Evolutionary conservation across 2,329 filamentous ascomycete species (phyloP).

Genomic region (Neobulgaria alba): DNA sequence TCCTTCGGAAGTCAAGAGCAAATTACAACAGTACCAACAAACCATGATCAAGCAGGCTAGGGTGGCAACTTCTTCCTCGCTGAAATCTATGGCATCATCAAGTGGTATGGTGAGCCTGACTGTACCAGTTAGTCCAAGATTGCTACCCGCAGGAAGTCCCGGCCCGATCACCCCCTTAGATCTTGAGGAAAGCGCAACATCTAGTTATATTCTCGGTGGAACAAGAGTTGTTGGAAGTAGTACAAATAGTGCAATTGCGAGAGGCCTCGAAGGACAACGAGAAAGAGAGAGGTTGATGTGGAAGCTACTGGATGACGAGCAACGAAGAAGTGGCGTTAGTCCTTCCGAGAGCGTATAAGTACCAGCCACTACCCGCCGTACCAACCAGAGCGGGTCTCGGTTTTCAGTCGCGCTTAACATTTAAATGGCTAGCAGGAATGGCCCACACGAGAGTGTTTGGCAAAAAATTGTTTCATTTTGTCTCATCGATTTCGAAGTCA

Average conservation of each 20-base stretch:
- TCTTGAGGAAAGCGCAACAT: constrained; percentile 32
- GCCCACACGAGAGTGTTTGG: too few relatives aligned
- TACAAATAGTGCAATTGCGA: not conserved
- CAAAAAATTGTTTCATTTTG: too few relatives aligned
- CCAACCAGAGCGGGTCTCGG: too few relatives aligned
- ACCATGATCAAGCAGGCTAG: constrained; percentile 53
- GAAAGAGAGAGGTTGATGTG: not conserved
- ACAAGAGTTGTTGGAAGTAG: not conserved
- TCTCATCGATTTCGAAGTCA: too few relatives aligned
- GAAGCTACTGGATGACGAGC: not conserved
- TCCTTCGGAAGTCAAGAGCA: constrained; percentile 42
- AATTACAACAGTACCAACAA: constrained; percentile 49
- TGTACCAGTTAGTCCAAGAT: constrained; percentile 39
- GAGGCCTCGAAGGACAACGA: not conserved
- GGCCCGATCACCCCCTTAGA: constrained; percentile 56
- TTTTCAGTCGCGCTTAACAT: too few relatives aligned
- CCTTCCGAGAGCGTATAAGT: too few relatives aligned
- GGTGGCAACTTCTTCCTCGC: constrained; percentile 30
- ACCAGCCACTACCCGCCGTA: too few relatives aligned
- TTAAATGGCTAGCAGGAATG: too few relatives aligned
- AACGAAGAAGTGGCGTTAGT: not conserved
- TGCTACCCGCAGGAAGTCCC: constrained; percentile 47
- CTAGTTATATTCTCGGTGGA: constrained; percentile 22
- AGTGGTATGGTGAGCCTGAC: constrained; percentile 17
- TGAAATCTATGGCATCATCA: not conserved